These are phyloP conservation scores for Rheum nobile DNA, from an alignment of 148 eudicot species.

Conservation along the genomic window DNA sequence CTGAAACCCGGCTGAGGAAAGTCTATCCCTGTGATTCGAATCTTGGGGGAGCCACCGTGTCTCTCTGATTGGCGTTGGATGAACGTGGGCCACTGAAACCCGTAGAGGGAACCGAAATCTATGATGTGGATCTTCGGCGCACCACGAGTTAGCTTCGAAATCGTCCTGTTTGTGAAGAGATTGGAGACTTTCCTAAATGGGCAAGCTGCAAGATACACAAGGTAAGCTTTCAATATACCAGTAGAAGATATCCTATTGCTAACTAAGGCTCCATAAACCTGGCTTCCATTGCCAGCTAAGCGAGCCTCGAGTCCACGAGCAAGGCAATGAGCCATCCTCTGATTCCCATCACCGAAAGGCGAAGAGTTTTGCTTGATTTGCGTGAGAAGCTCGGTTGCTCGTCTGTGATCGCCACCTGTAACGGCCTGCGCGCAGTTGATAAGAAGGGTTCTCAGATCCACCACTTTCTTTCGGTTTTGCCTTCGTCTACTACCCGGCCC, in stretches of 20 bases:
- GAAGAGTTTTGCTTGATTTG: conserved; percentile 48
- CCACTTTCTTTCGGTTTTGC: conserved; percentile 33
- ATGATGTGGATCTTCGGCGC: conserved; percentile 38
- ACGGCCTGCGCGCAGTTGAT: conserved; percentile 53
- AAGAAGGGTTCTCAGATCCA: conserved; percentile 50
- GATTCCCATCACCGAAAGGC: conserved; percentile 52
- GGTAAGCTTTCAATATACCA: conserved; percentile 52
- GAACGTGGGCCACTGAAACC: conserved; percentile 68
- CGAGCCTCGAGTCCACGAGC: conserved; percentile 67
- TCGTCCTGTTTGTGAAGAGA: conserved; percentile 36
- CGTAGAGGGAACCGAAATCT: conserved; percentile 56
- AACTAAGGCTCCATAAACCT: conserved; percentile 36
- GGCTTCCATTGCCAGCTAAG: conserved; percentile 54
- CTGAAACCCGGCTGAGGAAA: conserved; percentile 60
- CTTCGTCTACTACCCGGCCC: conserved; percentile 38
- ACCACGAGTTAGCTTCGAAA: conserved; percentile 19
- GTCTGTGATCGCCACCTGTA: conserved; percentile 43
- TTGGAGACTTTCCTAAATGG: conserved; percentile 51
- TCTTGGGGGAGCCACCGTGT: conserved; percentile 43
- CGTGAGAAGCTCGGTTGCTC: conserved; percentile 32
- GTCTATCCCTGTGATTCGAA: conserved; percentile 59
- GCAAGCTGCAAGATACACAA: conserved; percentile 31
- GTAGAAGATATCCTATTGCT: conserved; percentile 32
- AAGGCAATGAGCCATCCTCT: conserved; percentile 48
- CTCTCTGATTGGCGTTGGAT: conserved; percentile 39